Base-by-base conservation (phyloP, 768 basidiomycete genomes). In the Butyriboletus loyo region DNA sequence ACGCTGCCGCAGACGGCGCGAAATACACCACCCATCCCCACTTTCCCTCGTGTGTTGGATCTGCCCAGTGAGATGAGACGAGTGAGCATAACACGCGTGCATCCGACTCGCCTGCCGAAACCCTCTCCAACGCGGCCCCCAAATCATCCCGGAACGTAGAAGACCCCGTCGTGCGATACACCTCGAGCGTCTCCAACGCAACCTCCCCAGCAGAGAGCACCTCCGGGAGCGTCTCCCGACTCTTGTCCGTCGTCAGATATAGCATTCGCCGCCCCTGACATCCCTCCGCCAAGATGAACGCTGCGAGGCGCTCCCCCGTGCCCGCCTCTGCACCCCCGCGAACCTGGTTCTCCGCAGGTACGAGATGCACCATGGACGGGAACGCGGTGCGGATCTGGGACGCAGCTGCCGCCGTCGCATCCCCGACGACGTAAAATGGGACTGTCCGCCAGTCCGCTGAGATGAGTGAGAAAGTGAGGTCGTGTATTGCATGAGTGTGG, bases 231-330 rank as follows among this genome's bases (percentile, higher is more conserved):
- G 81, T 85, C 55, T 91, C 88, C 17, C 82, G 75, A 53, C 89
- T 92, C 74, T 93, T 95, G 77, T 94, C 92, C 21, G 92, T 92
- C 11, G 84, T 89, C 9, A 96, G 77, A 64, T 91, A 92, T 7
- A 94, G 66, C 43, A 94, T 63, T 24, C 49, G 58, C 31, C 31
- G 56, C 5, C 31, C 55, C 6, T 41, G 24, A 11, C 53, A 34
- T 1, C 67, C 45, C 46, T 79, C 75, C 0, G 55, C 41, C 40
- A 86, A 59, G 54, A 93, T 88, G 61, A 82, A 87, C 15, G 66
- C 71, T 1, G 82, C 88, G 13, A 92, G 81, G 34, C 76, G 72
- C 59, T 84, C 84, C n/a, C 81, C 81, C 15, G 78, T 88, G 5
- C 92, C 92, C 3, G 83, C 74, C 8, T 80, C 73, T 2, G 66